Percentiles rank a stretch among this genome's conserved stretches.
phyloP scores from a whole-genome alignment of 164 flowering plant species.

The Tetrastigma voinierianum region DNA sequence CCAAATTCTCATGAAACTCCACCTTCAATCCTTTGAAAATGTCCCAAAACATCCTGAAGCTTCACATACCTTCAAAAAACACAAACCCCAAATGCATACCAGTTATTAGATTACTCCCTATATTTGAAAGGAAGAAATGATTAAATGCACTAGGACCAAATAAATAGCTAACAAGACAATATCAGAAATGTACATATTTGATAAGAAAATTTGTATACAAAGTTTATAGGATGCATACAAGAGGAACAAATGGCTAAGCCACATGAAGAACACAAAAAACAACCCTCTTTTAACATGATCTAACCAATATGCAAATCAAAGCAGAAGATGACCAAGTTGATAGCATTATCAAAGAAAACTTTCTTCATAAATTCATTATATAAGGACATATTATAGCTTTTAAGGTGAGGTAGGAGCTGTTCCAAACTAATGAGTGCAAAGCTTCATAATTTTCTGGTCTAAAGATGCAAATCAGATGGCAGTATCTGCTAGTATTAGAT shows the following conservation, averaged over 20 bases:
- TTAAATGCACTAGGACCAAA: background rate
- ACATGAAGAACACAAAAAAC: too few relatives aligned
- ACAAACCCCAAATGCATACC: conserved; percentile 1
- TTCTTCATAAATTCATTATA: background rate
- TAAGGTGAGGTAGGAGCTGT: too few relatives aligned
- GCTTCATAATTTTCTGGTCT: too few relatives aligned
- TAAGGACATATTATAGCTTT: background rate
- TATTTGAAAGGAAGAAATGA: too few relatives aligned
- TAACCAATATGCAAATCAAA: background rate
- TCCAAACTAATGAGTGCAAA: too few relatives aligned
- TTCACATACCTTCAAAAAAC: conserved; percentile 51
- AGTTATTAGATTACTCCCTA: background rate
- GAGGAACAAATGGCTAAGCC: too few relatives aligned
- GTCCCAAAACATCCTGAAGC: conserved; percentile 70
- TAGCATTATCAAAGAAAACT: background rate
- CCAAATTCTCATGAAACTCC: conserved; percentile 67
- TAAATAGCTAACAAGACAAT: too few relatives aligned
- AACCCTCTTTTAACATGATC: too few relatives aligned
- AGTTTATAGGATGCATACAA: background rate
- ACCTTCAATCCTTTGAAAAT: conserved; percentile 72
- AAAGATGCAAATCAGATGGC: too few relatives aligned
- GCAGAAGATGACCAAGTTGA: background rate
- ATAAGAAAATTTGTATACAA: background rate
- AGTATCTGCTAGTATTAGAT: too few relatives aligned
- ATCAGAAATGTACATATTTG: too few relatives aligned